phyloP scores from a whole-genome alignment of 2,329 filamentous ascomycete species.

The Spiromastix sp. region DNA sequence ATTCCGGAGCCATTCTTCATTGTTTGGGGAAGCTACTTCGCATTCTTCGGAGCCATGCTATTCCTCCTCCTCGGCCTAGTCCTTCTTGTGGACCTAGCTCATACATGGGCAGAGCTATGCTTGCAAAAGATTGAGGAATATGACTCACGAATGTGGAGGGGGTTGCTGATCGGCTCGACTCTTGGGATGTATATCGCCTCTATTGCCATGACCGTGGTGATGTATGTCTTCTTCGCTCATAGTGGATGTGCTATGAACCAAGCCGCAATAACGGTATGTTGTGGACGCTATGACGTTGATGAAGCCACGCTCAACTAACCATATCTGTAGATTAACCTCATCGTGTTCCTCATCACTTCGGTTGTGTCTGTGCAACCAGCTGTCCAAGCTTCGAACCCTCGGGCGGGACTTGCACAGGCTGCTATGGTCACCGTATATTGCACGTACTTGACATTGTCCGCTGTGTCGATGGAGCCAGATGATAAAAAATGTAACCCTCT shows the following conservation, averaged over 20 bases:
- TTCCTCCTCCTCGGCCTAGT: slow-evolving; percentile 90
- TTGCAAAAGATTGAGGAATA: slow-evolving; percentile 83
- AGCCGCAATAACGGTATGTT: slow-evolving; percentile 66
- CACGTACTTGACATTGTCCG: slow-evolving; percentile 96
- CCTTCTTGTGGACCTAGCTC: slow-evolving; percentile 85
- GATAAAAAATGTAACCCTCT: slow-evolving; percentile 91
- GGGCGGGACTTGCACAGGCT: slow-evolving; percentile 90
- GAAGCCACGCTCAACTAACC: slow-evolving; percentile 11
- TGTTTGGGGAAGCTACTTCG: slow-evolving; percentile 90
- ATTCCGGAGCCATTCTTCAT: slow-evolving; percentile 94
- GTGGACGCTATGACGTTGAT: neutral
- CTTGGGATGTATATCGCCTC: slow-evolving; percentile 87
- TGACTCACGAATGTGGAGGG: slow-evolving; percentile 76
- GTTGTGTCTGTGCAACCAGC: slow-evolving; percentile 79
- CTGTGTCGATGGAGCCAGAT: slow-evolving; percentile 97
- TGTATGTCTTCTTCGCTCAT: slow-evolving; percentile 91
- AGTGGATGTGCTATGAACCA: slow-evolving; percentile 89
- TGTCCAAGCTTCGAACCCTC: slow-evolving; percentile 84
- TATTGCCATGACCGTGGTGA: slow-evolving; percentile 86
- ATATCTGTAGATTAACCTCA: slow-evolving; percentile 57
- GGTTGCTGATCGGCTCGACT: slow-evolving; percentile 81
- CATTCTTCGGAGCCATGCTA: slow-evolving; percentile 77
- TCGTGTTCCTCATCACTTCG: slow-evolving; percentile 72
- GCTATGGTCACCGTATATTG: slow-evolving; percentile 97
- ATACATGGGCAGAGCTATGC: slow-evolving; percentile 96